A percentile compares a stretch with the other conserved stretches of the same genome.
Evolutionary conservation across 1,139 yeast species (phyloP).

Genomic region (Yamadazyma triangularis): DNA sequence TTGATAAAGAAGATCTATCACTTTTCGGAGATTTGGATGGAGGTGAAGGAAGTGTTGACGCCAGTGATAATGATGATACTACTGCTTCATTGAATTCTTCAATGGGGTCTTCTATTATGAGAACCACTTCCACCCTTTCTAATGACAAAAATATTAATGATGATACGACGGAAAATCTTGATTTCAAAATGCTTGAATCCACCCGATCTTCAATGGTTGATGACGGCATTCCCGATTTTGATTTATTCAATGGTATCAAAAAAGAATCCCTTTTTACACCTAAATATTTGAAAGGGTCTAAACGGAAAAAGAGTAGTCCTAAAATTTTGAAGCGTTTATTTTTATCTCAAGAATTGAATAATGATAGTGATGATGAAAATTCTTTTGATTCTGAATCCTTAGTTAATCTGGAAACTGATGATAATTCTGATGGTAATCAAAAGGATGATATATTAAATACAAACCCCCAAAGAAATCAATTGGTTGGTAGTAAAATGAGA

Average conservation of each 20-base stretch:
- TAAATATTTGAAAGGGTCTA: slow-evolving; percentile 47
- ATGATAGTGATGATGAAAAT: slow-evolving; percentile 4
- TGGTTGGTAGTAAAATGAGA: slow-evolving; percentile 10
- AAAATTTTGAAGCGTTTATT: slow-evolving; percentile 54
- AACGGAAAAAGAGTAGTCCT: slow-evolving; percentile 42
- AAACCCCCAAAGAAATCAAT: slow-evolving; percentile 6
- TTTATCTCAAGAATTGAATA: slow-evolving; percentile 72
- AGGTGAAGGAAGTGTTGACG: not conserved
- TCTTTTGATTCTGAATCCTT: slow-evolving; percentile 1
- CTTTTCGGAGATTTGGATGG: not conserved
- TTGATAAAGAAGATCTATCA: not conserved
- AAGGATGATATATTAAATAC: not conserved
- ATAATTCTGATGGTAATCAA: not conserved
- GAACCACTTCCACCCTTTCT: not conserved
- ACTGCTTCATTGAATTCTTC: not conserved
- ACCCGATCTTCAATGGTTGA: too few relatives aligned
- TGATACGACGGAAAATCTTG: not conserved
- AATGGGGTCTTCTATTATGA: not conserved
- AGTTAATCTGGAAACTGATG: not conserved
- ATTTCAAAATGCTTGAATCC: too few relatives aligned
- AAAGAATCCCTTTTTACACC: slow-evolving; percentile 46
- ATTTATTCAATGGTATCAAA: too few relatives aligned
- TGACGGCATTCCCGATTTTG: too few relatives aligned
- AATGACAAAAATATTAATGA: not conserved
- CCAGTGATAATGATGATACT: not conserved